A percentile compares a stretch with the other conserved stretches of the same genome.
phyloP scores from a whole-genome alignment of 202 grass and related monocot genomes.

The Schoenoplectus tabernaemontani region DNA sequence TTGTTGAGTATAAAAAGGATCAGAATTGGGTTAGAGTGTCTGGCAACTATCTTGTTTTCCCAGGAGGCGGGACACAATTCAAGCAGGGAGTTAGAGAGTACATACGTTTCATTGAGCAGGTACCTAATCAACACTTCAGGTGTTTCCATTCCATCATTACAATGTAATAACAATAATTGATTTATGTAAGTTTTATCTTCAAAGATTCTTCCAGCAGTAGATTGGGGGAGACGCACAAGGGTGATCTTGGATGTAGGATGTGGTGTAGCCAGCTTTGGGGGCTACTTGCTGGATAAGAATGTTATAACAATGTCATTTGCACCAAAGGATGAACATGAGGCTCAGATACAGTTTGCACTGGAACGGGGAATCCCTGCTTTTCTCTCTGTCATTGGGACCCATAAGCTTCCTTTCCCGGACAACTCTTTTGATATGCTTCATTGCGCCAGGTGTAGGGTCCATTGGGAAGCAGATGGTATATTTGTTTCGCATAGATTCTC shows the following conservation, averaged over 20 bases:
- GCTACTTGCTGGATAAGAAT: constrained; percentile 77
- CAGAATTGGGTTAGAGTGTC: constrained; percentile 84
- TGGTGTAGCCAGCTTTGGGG: constrained; percentile 90
- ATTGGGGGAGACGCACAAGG: constrained; percentile 66
- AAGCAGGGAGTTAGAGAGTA: constrained; percentile 71
- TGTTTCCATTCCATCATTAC: not conserved
- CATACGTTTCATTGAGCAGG: constrained; percentile 84
- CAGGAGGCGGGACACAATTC: constrained; percentile 88
- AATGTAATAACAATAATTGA: constrained; percentile 24
- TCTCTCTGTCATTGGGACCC: constrained; percentile 77
- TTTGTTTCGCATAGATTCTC: constrained; percentile 20
- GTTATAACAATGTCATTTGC: constrained; percentile 95
- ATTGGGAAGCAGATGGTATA: constrained; percentile 84
- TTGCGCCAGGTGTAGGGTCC: constrained; percentile 86
- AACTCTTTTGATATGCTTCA: constrained; percentile 90
- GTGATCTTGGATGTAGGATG: constrained; percentile 91
- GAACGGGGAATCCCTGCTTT: constrained; percentile 87
- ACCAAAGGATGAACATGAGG: constrained; percentile 95
- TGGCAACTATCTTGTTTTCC: constrained; percentile 72
- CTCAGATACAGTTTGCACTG: constrained; percentile 91
- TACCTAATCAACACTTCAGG: constrained; percentile 19
- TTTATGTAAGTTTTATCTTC: constrained; percentile 22
- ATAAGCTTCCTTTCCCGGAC: constrained; percentile 82
- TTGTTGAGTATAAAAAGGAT: constrained; percentile 91
- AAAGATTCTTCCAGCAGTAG: constrained; percentile 62